A percentile compares a stretch with the other conserved stretches of the same genome.
Conservation (phyloP, 2,329 filamentous ascomycete genomes). For the Penicillium vulpinum region DNA sequence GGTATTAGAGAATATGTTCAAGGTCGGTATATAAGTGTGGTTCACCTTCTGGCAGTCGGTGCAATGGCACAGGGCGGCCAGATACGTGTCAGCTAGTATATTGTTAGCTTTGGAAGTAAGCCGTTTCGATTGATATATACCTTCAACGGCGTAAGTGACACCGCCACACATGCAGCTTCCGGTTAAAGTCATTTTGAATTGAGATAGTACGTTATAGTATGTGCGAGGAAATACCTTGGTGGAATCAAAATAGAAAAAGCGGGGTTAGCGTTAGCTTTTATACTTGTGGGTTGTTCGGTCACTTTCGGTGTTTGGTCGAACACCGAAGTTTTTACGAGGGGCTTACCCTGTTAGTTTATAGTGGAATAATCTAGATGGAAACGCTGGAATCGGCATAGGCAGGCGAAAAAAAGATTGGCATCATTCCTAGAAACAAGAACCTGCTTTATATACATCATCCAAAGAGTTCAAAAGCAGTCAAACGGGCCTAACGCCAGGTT, state of each 20-base stretch:
- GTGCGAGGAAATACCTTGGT: conserved; percentile 16
- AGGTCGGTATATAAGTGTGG: not conserved
- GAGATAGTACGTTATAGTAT: not conserved
- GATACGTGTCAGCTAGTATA: conserved; percentile 41
- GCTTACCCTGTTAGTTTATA: not conserved
- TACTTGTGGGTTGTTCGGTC: not conserved
- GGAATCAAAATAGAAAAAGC: conserved; percentile 16
- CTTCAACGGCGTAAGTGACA: conserved; percentile 31
- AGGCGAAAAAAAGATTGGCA: conserved; percentile 4
- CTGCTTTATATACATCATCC: conserved; percentile 20
- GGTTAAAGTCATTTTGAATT: conserved; percentile 27
- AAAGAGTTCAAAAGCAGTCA: conserved; percentile 14
- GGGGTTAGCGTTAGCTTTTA: conserved; percentile 1
- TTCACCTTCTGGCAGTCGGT: conserved; percentile 56
- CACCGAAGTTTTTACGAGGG: not conserved
- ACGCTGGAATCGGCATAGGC: not conserved
- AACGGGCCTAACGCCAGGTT: conserved; percentile 12
- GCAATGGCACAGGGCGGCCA: conserved; percentile 55
- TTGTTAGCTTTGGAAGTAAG: not conserved
- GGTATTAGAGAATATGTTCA: not conserved
- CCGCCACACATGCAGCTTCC: conserved; percentile 40
- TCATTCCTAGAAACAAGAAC: conserved; percentile 15
- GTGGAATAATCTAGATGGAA: not conserved
- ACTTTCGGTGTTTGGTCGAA: conserved; percentile 4
- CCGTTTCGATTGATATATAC: conserved; percentile 9